Evolutionary conservation across 768 basidiomycete genomes (phyloP).

Genomic region (Suillus spraguei): DNA sequence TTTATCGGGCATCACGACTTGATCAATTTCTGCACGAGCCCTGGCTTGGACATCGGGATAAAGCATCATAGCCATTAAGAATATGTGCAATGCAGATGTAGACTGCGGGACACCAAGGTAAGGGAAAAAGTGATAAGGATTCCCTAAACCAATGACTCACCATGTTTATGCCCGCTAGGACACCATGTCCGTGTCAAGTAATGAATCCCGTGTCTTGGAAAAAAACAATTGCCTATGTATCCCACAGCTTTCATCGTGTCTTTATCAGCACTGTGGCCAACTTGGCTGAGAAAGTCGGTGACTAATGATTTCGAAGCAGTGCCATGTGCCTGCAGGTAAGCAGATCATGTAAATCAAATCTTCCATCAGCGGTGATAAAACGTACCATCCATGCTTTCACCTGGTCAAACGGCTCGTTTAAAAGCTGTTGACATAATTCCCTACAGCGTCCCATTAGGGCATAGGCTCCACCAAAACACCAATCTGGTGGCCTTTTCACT

Average conservation of each 20-base stretch:
- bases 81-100: constrained; percentile 26
- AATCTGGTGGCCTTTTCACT: neutral
- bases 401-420: neutral
- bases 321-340: neutral
- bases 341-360: too few species aligned
- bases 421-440: neutral
- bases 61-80: constrained; percentile 31
- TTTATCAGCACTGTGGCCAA: neutral
- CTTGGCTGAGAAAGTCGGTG: constrained; percentile 2
- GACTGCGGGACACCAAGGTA: constrained; percentile 19
- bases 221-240: neutral
- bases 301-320: neutral
- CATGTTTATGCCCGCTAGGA: neutral
- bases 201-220: too few species aligned
- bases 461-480: constrained; percentile 6
- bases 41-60: constrained; percentile 32
- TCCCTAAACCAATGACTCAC: neutral
- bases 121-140: constrained; percentile 28
- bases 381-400: constrained; percentile 5
- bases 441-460: neutral
- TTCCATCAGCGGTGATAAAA: neutral
- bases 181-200: neutral
- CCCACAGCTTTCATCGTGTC: neutral
- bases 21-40: constrained; percentile 30
- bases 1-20: constrained; percentile 24